A percentile compares a stretch with the other conserved stretches of the same genome.
Evolutionary conservation across 805 yeast species (phyloP).

Genomic region (Cyberlindnera samutprakarnensis): DNA sequence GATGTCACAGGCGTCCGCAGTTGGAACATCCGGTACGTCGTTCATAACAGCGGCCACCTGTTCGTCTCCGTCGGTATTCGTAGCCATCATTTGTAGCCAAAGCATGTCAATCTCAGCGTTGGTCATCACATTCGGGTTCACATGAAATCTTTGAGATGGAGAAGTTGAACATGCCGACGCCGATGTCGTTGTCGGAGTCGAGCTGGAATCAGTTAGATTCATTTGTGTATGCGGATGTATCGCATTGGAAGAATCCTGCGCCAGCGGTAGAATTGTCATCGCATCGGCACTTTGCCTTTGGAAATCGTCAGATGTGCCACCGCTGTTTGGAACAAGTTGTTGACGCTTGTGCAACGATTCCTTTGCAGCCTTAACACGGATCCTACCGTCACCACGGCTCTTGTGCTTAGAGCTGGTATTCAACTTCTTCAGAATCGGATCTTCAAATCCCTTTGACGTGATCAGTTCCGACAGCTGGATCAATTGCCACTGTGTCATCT

Average conservation of each 20-base stretch:
- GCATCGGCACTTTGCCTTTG: background rate
- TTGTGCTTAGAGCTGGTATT: too few relatives aligned
- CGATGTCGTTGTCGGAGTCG: background rate
- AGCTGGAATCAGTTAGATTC: background rate
- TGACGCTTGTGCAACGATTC: too few relatives aligned
- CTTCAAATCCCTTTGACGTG: conserved; percentile 11
- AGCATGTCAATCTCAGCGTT: conserved; percentile 16
- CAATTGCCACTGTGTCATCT: conserved; percentile 17
- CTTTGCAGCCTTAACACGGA: too few relatives aligned
- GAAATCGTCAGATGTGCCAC: background rate
- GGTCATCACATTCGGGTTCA: conserved; percentile 13
- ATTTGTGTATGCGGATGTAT: too few relatives aligned
- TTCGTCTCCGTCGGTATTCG: too few relatives aligned
- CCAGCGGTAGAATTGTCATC: background rate
- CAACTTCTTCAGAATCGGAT: conserved; percentile 9
- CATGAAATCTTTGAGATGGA: conserved; percentile 12
- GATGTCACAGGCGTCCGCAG: too few relatives aligned
- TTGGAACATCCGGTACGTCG: too few relatives aligned
- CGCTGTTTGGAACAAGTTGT: background rate
- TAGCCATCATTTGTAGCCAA: conserved; percentile 22
- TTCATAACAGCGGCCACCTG: too few relatives aligned
- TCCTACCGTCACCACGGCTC: too few relatives aligned
- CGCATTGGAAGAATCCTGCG: too few relatives aligned
- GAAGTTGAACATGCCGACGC: conserved; percentile 1
- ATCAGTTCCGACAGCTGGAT: conserved; percentile 12